Percentiles rank a stretch among this genome's conserved stretches.
Evolutionary conservation across 331 rosid species (phyloP).

Genomic region (Arachis monticola): DNA sequence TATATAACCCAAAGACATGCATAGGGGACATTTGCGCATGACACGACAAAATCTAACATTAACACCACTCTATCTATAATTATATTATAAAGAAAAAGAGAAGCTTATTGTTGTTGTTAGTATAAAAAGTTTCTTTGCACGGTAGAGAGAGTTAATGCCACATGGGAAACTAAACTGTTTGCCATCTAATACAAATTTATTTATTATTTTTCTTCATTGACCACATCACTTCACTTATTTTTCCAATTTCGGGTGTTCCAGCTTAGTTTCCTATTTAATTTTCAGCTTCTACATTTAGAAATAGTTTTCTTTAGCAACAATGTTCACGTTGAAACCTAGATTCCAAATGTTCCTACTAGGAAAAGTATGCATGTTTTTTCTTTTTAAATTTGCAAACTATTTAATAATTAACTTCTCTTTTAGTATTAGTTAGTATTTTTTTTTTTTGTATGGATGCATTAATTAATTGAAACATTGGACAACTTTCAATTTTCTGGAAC

Average conservation of each 20-base stretch:
- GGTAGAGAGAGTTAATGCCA: conserved; percentile 8
- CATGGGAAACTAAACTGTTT: conserved; percentile 30
- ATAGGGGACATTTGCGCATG: conserved; percentile 61
- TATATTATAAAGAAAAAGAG: background rate
- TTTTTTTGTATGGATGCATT: background rate
- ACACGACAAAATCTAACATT: conserved; percentile 49
- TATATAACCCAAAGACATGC: conserved; percentile 48
- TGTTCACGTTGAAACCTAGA: conserved; percentile 23
- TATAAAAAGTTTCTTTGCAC: conserved; percentile 23
- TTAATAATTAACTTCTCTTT: background rate
- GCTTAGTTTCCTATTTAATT: conserved; percentile 7
- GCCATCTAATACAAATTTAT: background rate
- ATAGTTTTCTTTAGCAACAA: background rate
- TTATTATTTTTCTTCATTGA: conserved; percentile 23
- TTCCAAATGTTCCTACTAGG: background rate
- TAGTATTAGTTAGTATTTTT: too few relatives aligned
- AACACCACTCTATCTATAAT: background rate
- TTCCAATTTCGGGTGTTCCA: conserved; percentile 27
- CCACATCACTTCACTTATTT: conserved; percentile 20
- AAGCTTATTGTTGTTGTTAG: conserved; percentile 19
- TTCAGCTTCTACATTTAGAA: conserved; percentile 15
- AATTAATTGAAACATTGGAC: background rate
- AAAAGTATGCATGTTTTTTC: background rate
- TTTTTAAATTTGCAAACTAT: background rate
- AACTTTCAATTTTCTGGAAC: conserved; percentile 10